Base-by-base conservation (phyloP, 805 yeast species). In the Lachancea dasiensis region DNA sequence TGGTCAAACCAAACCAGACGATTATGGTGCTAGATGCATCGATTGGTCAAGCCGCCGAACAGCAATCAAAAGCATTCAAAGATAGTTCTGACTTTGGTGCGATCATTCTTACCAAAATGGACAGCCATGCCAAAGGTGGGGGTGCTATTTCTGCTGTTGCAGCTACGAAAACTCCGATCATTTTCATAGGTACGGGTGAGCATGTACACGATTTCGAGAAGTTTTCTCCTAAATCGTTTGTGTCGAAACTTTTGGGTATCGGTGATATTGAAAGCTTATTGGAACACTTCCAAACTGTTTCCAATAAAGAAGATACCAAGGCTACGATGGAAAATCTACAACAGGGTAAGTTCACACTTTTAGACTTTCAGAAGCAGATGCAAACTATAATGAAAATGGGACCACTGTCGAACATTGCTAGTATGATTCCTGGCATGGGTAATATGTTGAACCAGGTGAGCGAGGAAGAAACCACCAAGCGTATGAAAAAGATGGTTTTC, bases 101-200 rank as follows among this genome's bases (percentile, higher is more conserved):
- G 18, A 90, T 90, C 46, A 82, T 90, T 43, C 72, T 90, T 56
- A 90, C 98, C 16, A 90, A 90, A 61, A 79, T 90, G 94, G 98
- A 90, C 64, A 97, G 97, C 36, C 97, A 92, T 55, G 98, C 97
- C 26, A 90, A 84, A 65, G 98, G 98, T 61, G 98, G 98, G 66
- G 98, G 98, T 70, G 98, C 98, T 21, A 89, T 90, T 38, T 86
- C 96, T 27, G 98, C 98, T 0, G 97, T 90, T 38, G 98, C 98
- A 2, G 92, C 96, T 2, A 90, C 97, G 2, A 73, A 84, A 39
- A 92, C 97, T 0, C 98, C 98, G 6, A 82, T 90, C 49, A 85
- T 84, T 6, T 90, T 90, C 56, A 92, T 90, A 43, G 98, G 98
- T 75, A 90, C 97, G 3, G 98, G 98, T 58, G 98, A 90, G 62